Evolutionary conservation across 495 filamentous ascomycete species (phyloP).

Genomic region (Evernia prunastri): DNA sequence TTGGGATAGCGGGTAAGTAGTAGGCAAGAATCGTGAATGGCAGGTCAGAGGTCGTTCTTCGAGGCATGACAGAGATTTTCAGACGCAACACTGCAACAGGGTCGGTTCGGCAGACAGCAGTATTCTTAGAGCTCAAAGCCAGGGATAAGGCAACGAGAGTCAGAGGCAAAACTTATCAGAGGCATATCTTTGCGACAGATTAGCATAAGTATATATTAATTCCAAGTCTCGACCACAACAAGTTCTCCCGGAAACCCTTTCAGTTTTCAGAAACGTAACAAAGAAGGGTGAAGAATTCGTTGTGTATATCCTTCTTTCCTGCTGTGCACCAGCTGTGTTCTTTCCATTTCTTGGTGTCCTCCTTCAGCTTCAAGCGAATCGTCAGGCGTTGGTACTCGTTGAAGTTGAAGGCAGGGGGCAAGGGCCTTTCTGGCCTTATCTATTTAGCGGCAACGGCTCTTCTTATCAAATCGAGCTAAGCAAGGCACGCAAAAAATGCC

Average conservation of each 20-base stretch:
- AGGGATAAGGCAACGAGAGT: not conserved
- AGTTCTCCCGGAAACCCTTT: not conserved
- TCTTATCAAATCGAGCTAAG: conserved; percentile 9
- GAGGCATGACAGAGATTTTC: conserved; percentile 8
- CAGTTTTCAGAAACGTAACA: not conserved
- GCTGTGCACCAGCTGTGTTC: not conserved
- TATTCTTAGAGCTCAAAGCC: conserved; percentile 14
- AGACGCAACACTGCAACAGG: conserved; percentile 18
- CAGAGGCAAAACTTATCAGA: not conserved
- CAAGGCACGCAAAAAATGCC: conserved; percentile 3
- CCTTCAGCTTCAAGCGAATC: not conserved
- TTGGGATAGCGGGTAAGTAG: conserved; percentile 9
- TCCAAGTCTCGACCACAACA: not conserved
- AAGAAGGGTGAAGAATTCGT: not conserved
- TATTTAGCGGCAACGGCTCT: conserved; percentile 9
- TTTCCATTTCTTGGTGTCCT: not conserved
- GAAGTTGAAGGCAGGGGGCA: not conserved
- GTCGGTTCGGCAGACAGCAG: conserved; percentile 6
- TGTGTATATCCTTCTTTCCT: not conserved
- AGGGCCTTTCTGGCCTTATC: not conserved
- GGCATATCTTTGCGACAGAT: not conserved
- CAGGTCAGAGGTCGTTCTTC: not conserved
- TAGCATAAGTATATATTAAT: not conserved
- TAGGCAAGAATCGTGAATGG: not conserved
- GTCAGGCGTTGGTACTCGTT: not conserved